Conservation (phyloP, 2,329 filamentous ascomycete genomes). For the Talaromyces amestolkiae region DNA sequence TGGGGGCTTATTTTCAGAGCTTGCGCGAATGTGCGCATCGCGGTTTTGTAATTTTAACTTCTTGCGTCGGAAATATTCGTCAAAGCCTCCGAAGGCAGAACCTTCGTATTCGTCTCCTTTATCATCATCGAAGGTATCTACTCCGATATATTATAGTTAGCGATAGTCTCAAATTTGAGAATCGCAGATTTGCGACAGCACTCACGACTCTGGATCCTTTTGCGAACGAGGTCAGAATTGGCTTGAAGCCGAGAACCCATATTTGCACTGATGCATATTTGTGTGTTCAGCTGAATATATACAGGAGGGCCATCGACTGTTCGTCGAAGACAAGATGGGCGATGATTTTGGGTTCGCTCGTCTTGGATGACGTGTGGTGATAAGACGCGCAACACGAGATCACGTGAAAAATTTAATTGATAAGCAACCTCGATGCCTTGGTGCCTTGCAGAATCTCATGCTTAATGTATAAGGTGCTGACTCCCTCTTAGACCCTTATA, state of each 20-base stretch:
- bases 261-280: conserved; percentile 25
- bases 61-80: conserved; percentile 90
- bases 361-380: conserved; percentile 14
- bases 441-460: not conserved
- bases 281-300: not conserved
- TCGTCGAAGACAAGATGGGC: not conserved
- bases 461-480: too few relatives aligned
- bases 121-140: conserved; percentile 73
- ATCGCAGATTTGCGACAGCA: not conserved
- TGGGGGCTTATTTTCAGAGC: conserved; percentile 66
- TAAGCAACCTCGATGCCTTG: not conserved
- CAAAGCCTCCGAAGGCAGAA: conserved; percentile 84
- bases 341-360: not conserved
- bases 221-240: conserved; percentile 59
- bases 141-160: not conserved
- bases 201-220: conserved; percentile 60
- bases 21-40: conserved; percentile 74
- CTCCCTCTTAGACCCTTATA: too few relatives aligned
- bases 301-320: not conserved
- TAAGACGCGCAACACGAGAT: conserved; percentile 15
- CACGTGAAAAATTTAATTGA: conserved; percentile 8
- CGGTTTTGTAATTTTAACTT: conserved; percentile 97
- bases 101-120: conserved; percentile 85
- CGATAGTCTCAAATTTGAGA: not conserved
- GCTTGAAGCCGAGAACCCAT: conserved; percentile 64